Percentiles rank a stretch among this genome's conserved stretches.
These are phyloP conservation scores for Phaseolus coccineus DNA, from an alignment of 331 rosid genomes.

Conservation along the genomic window DNA sequence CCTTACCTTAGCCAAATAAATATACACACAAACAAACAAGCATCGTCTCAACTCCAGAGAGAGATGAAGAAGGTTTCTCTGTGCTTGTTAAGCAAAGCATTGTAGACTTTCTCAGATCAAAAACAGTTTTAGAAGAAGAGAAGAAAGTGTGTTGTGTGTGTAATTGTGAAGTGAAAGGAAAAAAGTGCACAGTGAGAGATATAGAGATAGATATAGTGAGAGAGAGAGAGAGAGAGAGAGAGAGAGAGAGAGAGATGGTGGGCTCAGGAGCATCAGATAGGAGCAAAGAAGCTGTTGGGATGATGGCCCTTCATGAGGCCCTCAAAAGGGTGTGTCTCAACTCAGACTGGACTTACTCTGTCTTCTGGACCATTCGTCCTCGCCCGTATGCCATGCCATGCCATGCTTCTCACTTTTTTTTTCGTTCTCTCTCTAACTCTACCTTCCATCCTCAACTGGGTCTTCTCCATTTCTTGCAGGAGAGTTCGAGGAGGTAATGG, in stretches of 20 bases:
- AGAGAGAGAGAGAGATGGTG: constrained; percentile 73
- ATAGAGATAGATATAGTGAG: constrained; percentile 42
- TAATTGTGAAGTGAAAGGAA: constrained; percentile 44
- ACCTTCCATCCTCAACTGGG: constrained; percentile 32
- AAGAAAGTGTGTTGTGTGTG: not conserved
- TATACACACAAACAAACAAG: not conserved
- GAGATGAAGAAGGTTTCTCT: constrained; percentile 52
- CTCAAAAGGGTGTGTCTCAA: constrained; percentile 96
- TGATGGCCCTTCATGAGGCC: constrained; percentile 99
- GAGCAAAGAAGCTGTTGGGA: constrained; percentile 99
- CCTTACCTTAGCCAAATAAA: constrained; percentile 2
- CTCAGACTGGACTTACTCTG: constrained; percentile 99
- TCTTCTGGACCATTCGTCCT: constrained; percentile 99
- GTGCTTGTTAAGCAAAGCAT: constrained; percentile 50
- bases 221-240: constrained; percentile 43
- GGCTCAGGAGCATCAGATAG: constrained; percentile 97
- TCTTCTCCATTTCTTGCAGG: constrained; percentile 59
- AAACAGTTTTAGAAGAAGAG: not conserved
- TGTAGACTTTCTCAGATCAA: constrained; percentile 35
- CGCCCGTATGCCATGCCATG: constrained; percentile 77
- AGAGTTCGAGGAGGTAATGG: constrained; percentile 97
- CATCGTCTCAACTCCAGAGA: not conserved
- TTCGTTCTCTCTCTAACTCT: not conserved
- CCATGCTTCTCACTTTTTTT: constrained; percentile 11
- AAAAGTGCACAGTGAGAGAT: constrained; percentile 41